These are phyloP conservation scores for Symbiodinium natans DNA, from an alignment of 73 alveolate species.

Conservation along the genomic window DNA sequence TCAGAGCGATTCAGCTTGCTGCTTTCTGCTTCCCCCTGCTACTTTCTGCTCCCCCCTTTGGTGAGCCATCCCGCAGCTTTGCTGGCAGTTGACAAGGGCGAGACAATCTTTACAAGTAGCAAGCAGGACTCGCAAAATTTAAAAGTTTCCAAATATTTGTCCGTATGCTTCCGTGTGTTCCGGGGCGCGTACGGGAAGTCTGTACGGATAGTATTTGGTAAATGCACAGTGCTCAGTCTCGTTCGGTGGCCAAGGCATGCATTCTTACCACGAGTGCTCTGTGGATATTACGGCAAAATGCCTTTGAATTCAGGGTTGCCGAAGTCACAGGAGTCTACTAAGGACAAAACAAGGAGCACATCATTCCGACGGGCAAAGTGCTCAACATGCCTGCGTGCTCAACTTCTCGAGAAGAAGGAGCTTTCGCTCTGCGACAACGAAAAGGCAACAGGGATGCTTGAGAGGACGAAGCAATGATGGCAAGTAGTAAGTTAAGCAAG, in stretches of 20 bases:
- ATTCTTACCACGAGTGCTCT: too few species aligned
- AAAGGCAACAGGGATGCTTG: too few species aligned
- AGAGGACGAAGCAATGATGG: too few species aligned
- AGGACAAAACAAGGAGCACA: neutral
- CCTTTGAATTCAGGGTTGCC: neutral
- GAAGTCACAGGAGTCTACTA: neutral
- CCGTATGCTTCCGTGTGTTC: neutral
- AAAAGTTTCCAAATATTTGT: neutral
- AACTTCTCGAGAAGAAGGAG: too few species aligned
- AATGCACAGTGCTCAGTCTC: neutral
- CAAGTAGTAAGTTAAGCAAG: neutral
- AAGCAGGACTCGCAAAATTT: neutral
- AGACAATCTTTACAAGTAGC: too few species aligned
- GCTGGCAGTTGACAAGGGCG: too few species aligned
- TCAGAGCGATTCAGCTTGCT: too few species aligned
- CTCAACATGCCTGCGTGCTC: neutral
- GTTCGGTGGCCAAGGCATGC: too few species aligned
- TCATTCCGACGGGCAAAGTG: neutral
- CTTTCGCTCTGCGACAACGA: too few species aligned
- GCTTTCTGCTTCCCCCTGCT: neutral
- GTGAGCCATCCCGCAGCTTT: neutral
- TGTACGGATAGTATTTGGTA: neutral
- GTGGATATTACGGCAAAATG: neutral
- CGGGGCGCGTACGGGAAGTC: neutral
- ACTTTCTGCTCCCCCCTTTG: neutral